phyloP scores from a whole-genome alignment of 1,139 yeast species.

The Geotrichum restrictum region DNA sequence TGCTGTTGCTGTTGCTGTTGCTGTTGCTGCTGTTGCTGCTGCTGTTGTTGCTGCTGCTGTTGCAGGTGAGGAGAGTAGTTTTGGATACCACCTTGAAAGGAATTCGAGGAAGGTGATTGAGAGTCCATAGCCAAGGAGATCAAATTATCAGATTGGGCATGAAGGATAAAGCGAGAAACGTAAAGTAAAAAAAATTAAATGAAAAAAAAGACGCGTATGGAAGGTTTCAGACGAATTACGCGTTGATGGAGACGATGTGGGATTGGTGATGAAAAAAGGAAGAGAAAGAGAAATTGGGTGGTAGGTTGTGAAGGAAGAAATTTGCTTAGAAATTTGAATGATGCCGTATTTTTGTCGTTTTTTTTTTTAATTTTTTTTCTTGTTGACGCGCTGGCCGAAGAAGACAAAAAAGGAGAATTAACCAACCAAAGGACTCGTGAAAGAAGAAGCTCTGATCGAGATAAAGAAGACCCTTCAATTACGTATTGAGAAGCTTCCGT shows the following conservation, averaged over 20 bases:
- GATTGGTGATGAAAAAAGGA: neutral
- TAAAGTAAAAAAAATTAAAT: neutral
- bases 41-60: constrained; percentile 12
- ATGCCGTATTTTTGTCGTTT: too few species aligned
- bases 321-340: too few species aligned
- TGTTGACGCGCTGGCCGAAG: too few species aligned
- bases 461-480: too few species aligned
- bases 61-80: constrained; percentile 2
- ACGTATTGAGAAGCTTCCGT: too few species aligned
- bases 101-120: neutral
- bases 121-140: neutral
- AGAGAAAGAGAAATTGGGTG: neutral
- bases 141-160: neutral
- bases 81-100: neutral
- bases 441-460: too few species aligned
- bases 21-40: constrained; percentile 10
- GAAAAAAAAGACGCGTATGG: neutral
- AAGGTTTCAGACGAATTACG: neutral
- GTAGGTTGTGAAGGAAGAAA: neutral
- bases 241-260: neutral
- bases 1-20: constrained; percentile 14
- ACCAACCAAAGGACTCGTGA: too few species aligned
- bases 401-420: too few species aligned
- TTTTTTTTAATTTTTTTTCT: too few species aligned
- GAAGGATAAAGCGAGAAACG: neutral